Conservation (phyloP, 2,329 filamentous ascomycete genomes). For the Lasiodiplodia hormozganensis region DNA sequence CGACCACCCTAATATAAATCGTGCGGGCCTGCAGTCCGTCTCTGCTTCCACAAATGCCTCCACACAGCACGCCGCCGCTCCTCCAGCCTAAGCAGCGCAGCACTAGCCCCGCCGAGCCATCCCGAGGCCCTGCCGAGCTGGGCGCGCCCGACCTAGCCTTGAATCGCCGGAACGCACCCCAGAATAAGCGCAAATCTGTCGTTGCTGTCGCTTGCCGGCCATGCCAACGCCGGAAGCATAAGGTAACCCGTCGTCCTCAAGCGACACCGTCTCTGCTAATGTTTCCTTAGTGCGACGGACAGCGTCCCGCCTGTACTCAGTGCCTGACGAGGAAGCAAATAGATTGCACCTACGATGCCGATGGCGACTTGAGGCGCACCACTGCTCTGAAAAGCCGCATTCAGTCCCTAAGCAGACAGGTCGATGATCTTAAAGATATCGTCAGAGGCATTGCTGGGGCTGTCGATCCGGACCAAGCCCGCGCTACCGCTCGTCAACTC, state of each 20-base stretch:
- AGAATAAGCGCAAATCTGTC: constrained; percentile 19
- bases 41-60: too few relatives aligned
- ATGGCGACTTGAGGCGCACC: constrained; percentile 31
- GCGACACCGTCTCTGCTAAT: background rate
- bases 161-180: background rate
- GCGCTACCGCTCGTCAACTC: constrained; percentile 5
- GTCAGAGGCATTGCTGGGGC: constrained; percentile 5
- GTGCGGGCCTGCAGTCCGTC: too few relatives aligned
- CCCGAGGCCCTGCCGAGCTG: background rate
- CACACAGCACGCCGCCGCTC: too few relatives aligned
- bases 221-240: constrained; percentile 29
- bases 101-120: background rate
- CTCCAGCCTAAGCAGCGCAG: too few relatives aligned
- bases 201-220: constrained; percentile 28
- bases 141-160: background rate
- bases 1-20: too few relatives aligned
- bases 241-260: constrained; percentile 31
- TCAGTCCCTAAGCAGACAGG: constrained; percentile 13
- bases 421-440: constrained; percentile 24
- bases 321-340: constrained; percentile 27
- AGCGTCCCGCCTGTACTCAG: constrained; percentile 30
- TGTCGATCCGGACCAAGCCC: constrained; percentile 1
- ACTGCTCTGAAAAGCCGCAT: constrained; percentile 31
- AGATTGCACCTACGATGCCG: constrained; percentile 32
- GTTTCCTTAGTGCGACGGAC: constrained; percentile 30